Percentiles rank a stretch among this genome's conserved stretches.
Evolutionary conservation across 2,329 filamentous ascomycete species (phyloP).

Genomic region (Helicocarpus griseus): DNA sequence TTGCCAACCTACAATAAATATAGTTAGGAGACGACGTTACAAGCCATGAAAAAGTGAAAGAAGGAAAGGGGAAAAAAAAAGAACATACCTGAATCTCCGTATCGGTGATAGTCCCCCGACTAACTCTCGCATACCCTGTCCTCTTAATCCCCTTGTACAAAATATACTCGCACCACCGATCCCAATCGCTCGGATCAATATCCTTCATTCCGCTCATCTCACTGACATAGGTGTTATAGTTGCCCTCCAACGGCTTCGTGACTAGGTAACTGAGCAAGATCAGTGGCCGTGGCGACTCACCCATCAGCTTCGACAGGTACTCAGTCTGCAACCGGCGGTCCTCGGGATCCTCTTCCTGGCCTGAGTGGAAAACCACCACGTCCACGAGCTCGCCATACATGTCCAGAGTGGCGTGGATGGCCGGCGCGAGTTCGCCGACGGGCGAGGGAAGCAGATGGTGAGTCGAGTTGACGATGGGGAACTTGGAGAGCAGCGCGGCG

Average conservation of each 20-base stretch:
- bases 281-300: conserved; percentile 64
- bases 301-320: conserved; percentile 85
- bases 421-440: conserved; percentile 87
- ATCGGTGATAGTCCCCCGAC: conserved; percentile 84
- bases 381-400: conserved; percentile 85
- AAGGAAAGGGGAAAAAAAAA: neutral
- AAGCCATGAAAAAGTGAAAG: neutral
- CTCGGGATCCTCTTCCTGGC: conserved; percentile 91
- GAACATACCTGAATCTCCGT: conserved; percentile 75
- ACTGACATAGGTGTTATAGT: conserved; percentile 94
- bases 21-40: neutral
- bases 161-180: conserved; percentile 98
- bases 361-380: conserved; percentile 96
- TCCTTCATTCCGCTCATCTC: conserved; percentile 85
- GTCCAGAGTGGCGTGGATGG: conserved; percentile 92
- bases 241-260: conserved; percentile 78
- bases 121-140: conserved; percentile 82
- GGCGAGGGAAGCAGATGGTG: conserved; percentile 91
- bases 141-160: conserved; percentile 81
- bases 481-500: conserved; percentile 83
- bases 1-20: conserved; percentile 57
- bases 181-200: conserved; percentile 86
- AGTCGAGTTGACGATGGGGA: conserved; percentile 93
- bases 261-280: conserved; percentile 89
- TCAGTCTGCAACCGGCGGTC: conserved; percentile 78